A percentile compares a stretch with the other conserved stretches of the same genome.
phyloP scores from a whole-genome alignment of 2,329 filamentous ascomycete species.

The Neonectria hederae region DNA sequence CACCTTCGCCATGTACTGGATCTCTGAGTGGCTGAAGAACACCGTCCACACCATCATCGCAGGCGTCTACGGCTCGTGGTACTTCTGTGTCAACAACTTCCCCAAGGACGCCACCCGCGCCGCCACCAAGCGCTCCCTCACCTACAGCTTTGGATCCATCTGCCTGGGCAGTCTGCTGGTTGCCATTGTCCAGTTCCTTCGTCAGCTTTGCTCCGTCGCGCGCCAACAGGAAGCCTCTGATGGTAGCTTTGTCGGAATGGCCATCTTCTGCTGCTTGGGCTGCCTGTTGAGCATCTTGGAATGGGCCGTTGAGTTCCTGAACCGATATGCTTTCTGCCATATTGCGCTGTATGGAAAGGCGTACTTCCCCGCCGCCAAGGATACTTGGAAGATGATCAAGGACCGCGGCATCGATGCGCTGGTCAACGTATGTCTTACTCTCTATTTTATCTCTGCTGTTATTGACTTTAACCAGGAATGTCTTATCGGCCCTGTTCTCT shows the following conservation, averaged over 20 bases:
- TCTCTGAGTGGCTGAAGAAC: conserved; percentile 93
- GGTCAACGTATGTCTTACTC: conserved; percentile 65
- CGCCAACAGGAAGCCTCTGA: conserved; percentile 70
- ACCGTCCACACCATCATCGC: conserved; percentile 89
- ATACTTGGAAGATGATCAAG: conserved; percentile 91
- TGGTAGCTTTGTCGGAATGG: conserved; percentile 71
- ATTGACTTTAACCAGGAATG: conserved; percentile 65
- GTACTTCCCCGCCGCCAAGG: conserved; percentile 87
- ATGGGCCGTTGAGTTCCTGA: conserved; percentile 89
- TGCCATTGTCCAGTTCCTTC: conserved; percentile 85
- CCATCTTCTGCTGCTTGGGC: conserved; percentile 78
- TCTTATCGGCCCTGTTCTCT: conserved; percentile 77
- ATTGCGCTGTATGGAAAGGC: conserved; percentile 92
- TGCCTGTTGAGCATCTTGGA: conserved; percentile 82
- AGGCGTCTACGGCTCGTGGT: conserved; percentile 93
- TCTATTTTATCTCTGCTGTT: not conserved
- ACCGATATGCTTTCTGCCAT: conserved; percentile 91
- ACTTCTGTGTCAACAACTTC: conserved; percentile 77
- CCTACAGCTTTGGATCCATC: conserved; percentile 93
- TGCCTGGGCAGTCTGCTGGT: conserved; percentile 86
- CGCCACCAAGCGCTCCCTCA: conserved; percentile 82
- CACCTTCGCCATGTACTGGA: conserved; percentile 94
- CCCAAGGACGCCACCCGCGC: conserved; percentile 83
- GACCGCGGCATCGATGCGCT: conserved; percentile 90
- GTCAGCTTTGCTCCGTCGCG: conserved; percentile 84